Evolutionary conservation across 208 protist genomes (phyloP), one percentile per base, ranked within the genome.

Genomic region (Lotmaria passim): DNA sequence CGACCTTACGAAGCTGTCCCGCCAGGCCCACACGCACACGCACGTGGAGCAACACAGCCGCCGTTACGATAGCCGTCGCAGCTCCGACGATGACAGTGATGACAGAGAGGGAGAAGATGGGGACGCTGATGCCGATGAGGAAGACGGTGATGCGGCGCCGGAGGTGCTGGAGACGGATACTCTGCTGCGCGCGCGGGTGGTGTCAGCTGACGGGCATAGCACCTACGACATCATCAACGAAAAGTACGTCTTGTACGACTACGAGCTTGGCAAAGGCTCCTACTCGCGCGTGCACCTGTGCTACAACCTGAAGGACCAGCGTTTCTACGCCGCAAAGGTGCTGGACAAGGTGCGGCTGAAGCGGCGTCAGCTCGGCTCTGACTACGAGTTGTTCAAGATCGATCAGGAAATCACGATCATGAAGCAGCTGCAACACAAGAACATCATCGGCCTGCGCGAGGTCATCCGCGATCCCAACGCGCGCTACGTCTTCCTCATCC

Each of bases 391-490:
- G 23, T 58, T 71, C 46, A 70, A 74, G 30, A 78, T 88, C 8
- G 65, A 82, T 23, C 73, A 85, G 24, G 97, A 98, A 65, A 96
- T 98, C 48, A 81, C 83, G 11, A 95, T 98, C 48, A 85, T 98
- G 84, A 95, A 97, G 69, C 90, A 96, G 61, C 73, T 98, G 34
- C 73, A 87, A 38, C 97, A 98, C 75, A 62, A 55, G 7, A 98
- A 98, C 78, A 90, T 98, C 46, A 78, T 98, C 8, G 67, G 80
- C 19, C 83, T 98, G 28, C 82, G 83, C 41, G 97, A 98, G 75
- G 93, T 98, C 0, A 96, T 98, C 30, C 89, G 98, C 62, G 96
- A 98, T 69, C 89, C 89, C 21, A 31, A 46, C 14, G 73, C 70
- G 33, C 83, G 93, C 41, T 91, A 94, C 44, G 72, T 98, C 39